Conservation (phyloP, 352 stramenopile species). For the Globisporangium okanoganense region DNA sequence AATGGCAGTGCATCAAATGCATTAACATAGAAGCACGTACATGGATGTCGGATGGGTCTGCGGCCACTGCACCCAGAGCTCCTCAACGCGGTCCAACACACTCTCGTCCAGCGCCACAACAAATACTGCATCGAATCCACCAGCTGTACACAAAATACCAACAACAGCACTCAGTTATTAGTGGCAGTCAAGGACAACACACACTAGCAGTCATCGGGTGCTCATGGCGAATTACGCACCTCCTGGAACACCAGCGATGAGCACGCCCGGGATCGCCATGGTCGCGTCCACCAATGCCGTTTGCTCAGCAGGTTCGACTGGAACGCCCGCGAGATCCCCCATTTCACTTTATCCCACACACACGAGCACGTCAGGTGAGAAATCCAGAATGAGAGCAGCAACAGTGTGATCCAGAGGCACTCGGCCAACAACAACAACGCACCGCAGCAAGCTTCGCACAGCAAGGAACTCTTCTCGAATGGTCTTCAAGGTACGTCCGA, state of each 20-base stretch:
- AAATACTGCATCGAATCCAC: constrained; percentile 96
- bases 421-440: neutral
- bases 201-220: neutral
- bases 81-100: constrained; percentile 54
- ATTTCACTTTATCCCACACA: constrained; percentile 56
- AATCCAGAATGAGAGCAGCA: neutral
- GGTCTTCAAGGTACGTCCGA: constrained; percentile 44
- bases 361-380: neutral
- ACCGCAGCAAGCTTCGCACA: constrained; percentile 82
- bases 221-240: constrained; percentile 22
- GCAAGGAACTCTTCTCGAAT: constrained; percentile 73
- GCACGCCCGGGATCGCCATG: constrained; percentile 88
- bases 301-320: constrained; percentile 92
- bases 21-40: constrained; percentile 24
- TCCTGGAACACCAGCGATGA: constrained; percentile 93
- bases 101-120: constrained; percentile 77
- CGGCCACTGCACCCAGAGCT: constrained; percentile 74
- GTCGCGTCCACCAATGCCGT: constrained; percentile 92
- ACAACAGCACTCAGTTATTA: neutral
- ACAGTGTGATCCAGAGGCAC: neutral
- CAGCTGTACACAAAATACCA: constrained; percentile 44
- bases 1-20: neutral
- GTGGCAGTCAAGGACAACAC: neutral
- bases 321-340: constrained; percentile 85
- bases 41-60: constrained; percentile 33